Evolutionary conservation across 1,284 basidiomycete genomes (phyloP), one percentile per base, ranked within the genome.

Genomic region (Trametes polyzona): DNA sequence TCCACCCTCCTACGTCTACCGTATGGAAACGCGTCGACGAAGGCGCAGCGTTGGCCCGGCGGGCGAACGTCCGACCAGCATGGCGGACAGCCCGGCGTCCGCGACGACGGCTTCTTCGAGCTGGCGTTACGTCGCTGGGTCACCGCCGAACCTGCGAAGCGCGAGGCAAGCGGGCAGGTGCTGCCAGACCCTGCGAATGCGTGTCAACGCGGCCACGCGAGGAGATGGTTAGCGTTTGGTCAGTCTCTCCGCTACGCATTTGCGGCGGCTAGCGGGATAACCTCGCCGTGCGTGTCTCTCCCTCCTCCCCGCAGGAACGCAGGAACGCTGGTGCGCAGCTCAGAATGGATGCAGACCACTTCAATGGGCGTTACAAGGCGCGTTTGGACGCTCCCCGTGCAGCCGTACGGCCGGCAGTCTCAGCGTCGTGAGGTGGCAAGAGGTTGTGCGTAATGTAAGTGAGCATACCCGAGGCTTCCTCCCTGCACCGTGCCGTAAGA

Each of bases 111-210:
- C 54, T 58, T 58, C 57, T 46, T 16, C 30, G 33, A 33, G 32
- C 51, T 33, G 39, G 46, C 54, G 47, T 62, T 57, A 59, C 57
- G 57, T 62, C 52, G 43, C n/a, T 42, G 48, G 47, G n/a, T 36
- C 32, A 55, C 52, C 48, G 36, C 54, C 52, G 40, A 50, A 54
- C 42, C 35, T 51, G 55, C 50, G 57, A 62, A 57, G 55, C 57
- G 33, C 40, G 29, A 35, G 47, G 32, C 37, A 51, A 35, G 35
- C 51, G 40, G 35, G 35, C 32, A 41, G 39, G 23, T 36, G 39
- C 43, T 49, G 55, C 55, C 57, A 54, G 49, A 53, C 23, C 47
- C 49, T 57, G 57, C 53, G 54, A 48, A 47, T 52, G 33, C 33
- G 26, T 30, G 47, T 48, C 52, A 24, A 40, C 52, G 33, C 17